Evolutionary conservation across 352 stramenopile species (phyloP).

Genomic region (Globisporangium abappressorium): DNA sequence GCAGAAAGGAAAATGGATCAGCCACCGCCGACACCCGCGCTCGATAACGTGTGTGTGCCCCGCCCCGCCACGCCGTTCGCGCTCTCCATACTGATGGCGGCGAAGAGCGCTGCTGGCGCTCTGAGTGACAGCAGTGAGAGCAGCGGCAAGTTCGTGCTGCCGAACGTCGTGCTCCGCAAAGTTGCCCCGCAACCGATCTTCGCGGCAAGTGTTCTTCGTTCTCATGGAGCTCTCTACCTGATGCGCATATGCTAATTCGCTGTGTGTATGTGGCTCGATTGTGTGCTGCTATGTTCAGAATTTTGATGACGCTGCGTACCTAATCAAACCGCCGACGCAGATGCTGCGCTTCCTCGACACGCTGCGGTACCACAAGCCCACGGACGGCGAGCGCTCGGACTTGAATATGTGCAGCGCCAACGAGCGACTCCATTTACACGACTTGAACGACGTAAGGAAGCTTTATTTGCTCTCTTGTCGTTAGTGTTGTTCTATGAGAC

Average conservation of each 20-base stretch:
- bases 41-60: background rate
- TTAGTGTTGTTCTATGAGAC: background rate
- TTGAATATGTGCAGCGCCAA: slow-evolving; percentile 73
- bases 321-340: slow-evolving; percentile 69
- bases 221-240: background rate
- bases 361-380: slow-evolving; percentile 84
- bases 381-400: slow-evolving; percentile 54
- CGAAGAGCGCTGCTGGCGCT: slow-evolving; percentile 7
- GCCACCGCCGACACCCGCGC: slow-evolving; percentile 11
- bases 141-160: slow-evolving; percentile 36
- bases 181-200: slow-evolving; percentile 71
- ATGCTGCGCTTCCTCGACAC: slow-evolving; percentile 82
- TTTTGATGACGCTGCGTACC: slow-evolving; percentile 65
- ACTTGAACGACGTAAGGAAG: slow-evolving; percentile 62
- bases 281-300: slow-evolving; percentile 34
- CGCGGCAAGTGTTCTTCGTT: slow-evolving; percentile 32
- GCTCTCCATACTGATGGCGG: slow-evolving; percentile 25
- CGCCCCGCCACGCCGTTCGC: slow-evolving; percentile 38
- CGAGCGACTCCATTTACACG: slow-evolving; percentile 73
- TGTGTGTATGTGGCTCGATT: background rate
- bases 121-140: background rate
- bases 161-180: slow-evolving; percentile 62
- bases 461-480: background rate
- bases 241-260: background rate
- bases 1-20: background rate